phyloP scores from a whole-genome alignment of 352 stramenopile genomes.

The Pythium utonaiense region DNA sequence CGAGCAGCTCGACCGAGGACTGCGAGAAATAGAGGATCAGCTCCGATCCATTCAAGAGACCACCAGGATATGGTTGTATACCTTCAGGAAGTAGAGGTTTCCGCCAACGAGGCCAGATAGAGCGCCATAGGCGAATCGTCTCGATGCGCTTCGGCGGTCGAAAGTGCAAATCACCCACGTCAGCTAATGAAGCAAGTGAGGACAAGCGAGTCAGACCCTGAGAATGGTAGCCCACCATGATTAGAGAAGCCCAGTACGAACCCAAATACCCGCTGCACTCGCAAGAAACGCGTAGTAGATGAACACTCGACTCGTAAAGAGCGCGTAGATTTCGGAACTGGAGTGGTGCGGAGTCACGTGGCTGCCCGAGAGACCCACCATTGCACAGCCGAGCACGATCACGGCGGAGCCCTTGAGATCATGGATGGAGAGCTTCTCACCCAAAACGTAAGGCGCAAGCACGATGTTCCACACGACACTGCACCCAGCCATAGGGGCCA shows the following conservation, averaged over 20 bases:
- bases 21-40: constrained; percentile 14
- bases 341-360: constrained; percentile 75
- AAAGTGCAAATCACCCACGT: constrained; percentile 69
- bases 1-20: constrained; percentile 78
- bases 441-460: constrained; percentile 73
- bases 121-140: constrained; percentile 78
- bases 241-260: constrained; percentile 40
- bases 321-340: constrained; percentile 72
- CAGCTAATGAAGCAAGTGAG: constrained; percentile 37
- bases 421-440: constrained; percentile 72
- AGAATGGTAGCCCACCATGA: too few relatives aligned
- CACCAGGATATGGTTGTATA: constrained; percentile 18
- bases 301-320: constrained; percentile 73
- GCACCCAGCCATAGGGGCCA: constrained; percentile 84
- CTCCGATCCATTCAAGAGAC: background rate
- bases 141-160: constrained; percentile 59
- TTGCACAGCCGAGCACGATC: constrained; percentile 70
- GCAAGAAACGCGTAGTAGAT: constrained; percentile 61
- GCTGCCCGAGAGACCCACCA: constrained; percentile 78
- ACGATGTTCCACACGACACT: constrained; percentile 89
- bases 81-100: constrained; percentile 87
- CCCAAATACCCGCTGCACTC: constrained; percentile 30
- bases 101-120: constrained; percentile 77
- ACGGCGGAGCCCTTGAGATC: constrained; percentile 70
- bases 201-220: too few relatives aligned